Percentiles rank a stretch among this genome's conserved stretches.
phyloP scores from a whole-genome alignment of 441 rosid species.

The Daphne laureola region DNA sequence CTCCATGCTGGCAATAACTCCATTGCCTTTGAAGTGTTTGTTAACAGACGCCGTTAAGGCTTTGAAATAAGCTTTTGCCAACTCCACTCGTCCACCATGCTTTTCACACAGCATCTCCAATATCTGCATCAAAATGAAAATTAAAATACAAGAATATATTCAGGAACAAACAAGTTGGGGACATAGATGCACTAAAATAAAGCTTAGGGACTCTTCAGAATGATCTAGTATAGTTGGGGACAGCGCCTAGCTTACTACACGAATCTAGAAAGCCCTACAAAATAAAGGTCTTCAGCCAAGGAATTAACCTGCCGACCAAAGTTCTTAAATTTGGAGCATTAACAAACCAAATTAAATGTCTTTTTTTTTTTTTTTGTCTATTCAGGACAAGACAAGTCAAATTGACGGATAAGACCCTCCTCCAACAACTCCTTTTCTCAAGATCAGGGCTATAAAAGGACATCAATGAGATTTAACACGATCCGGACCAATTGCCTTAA shows the following conservation, averaged over 20 bases:
- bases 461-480: constrained; percentile 7
- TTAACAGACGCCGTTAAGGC: constrained; percentile 65
- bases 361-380: not conserved
- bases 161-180: not conserved
- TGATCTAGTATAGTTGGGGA: no score
- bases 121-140: constrained; percentile 26
- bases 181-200: no score
- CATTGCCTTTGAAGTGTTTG: constrained; percentile 84
- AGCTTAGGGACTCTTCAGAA: no score
- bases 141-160: not conserved
- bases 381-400: constrained; percentile 4
- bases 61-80: constrained; percentile 74
- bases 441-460: no score
- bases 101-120: constrained; percentile 82
- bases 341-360: not conserved
- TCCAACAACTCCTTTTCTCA: no score
- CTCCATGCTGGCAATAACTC: constrained; percentile 95
- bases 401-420: not conserved
- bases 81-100: constrained; percentile 87
- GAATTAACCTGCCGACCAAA: constrained; percentile 28
- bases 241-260: no score
- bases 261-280: no score
- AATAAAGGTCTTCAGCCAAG: no score
- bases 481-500: not conserved
- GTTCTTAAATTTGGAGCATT: not conserved